Evolutionary conservation across 129 eudicot genomes (phyloP).

Genomic region (Silybum marianum): DNA sequence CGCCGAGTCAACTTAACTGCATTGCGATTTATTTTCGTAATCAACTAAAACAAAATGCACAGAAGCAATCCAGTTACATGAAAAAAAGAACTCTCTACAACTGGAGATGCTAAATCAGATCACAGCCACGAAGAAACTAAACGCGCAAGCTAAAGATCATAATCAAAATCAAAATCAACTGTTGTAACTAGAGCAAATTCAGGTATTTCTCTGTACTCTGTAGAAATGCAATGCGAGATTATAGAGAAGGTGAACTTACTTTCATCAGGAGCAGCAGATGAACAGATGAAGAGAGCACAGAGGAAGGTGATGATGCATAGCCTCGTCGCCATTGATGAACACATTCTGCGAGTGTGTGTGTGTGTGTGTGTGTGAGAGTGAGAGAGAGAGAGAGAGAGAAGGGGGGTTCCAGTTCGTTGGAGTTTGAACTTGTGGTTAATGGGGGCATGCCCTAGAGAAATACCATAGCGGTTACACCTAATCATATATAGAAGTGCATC

Average conservation of each 20-base stretch:
- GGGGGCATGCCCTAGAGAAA: background rate
- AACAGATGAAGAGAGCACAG: slow-evolving; percentile 14
- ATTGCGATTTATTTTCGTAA: slow-evolving; percentile 1
- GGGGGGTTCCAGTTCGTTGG: background rate
- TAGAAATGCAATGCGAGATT: background rate
- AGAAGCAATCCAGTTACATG: background rate
- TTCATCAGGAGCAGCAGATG: slow-evolving; percentile 26
- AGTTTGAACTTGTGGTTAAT: background rate
- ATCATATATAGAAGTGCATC: background rate
- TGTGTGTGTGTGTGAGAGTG: too few relatives aligned
- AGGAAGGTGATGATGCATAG: slow-evolving; percentile 18
- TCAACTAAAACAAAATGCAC: slow-evolving; percentile 9
- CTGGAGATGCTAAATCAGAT: slow-evolving; percentile 14
- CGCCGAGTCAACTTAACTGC: slow-evolving; percentile 8
- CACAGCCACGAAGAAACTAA: background rate
- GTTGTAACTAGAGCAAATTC: background rate
- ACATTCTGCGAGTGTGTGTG: background rate
- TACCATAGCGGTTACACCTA: background rate
- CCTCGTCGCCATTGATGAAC: slow-evolving; percentile 26
- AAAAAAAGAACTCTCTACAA: background rate
- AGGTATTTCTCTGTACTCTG: background rate
- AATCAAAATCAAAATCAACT: background rate
- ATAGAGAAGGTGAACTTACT: slow-evolving; percentile 15
- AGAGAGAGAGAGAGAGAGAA: background rate
- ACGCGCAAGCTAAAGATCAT: background rate